Evolutionary conservation across 108 stramenopile genomes (phyloP).

Genomic region (Nitzschia palea): DNA sequence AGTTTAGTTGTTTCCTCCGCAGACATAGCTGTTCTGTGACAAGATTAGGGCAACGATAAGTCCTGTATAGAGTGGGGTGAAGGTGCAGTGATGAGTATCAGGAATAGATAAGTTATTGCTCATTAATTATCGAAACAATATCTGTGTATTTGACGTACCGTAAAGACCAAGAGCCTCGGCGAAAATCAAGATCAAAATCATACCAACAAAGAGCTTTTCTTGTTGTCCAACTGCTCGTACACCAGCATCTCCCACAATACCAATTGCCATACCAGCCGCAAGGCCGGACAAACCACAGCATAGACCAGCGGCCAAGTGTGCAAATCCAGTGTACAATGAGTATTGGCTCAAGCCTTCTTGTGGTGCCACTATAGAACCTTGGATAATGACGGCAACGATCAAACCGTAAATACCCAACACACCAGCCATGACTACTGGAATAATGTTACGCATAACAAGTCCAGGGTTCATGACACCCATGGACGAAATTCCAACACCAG

Average conservation of each 20-base stretch:
- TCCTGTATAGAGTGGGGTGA: constrained; percentile 20
- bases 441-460: constrained; percentile 98
- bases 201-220: constrained; percentile 97
- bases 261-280: constrained; percentile 99
- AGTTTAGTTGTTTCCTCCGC: constrained; percentile 73
- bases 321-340: constrained; percentile 94
- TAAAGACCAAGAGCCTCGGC: constrained; percentile 98
- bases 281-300: constrained; percentile 96
- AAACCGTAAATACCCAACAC: constrained; percentile 99
- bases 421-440: constrained; percentile 99
- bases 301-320: constrained; percentile 96
- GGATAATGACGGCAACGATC: constrained; percentile 97
- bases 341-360: constrained; percentile 80
- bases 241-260: constrained; percentile 99
- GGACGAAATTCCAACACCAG: constrained; percentile 96
- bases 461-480: constrained; percentile 99
- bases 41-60: constrained; percentile 98
- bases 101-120: not conserved
- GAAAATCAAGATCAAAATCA: constrained; percentile 99
- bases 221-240: constrained; percentile 98
- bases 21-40: constrained; percentile 87
- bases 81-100: not conserved
- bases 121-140: not conserved
- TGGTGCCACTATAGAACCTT: constrained; percentile 80
- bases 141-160: constrained; percentile 45